Evolutionary conservation across 108 stramenopile genomes (phyloP).

Genomic region (Discostella stelligeroides): DNA sequence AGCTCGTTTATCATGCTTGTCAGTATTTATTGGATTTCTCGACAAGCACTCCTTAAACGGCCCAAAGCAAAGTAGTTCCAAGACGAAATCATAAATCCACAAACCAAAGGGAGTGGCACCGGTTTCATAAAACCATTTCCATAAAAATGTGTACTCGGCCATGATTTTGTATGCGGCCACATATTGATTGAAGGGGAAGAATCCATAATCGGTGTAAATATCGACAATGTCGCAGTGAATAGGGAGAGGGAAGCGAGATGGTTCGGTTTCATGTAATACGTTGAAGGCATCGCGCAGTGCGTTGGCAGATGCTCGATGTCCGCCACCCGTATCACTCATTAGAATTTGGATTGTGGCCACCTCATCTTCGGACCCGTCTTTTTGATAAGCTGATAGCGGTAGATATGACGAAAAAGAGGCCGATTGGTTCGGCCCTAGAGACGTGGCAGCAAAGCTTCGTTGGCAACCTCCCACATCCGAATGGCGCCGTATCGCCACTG

Average conservation of each 20-base stretch:
- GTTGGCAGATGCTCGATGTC: conserved; percentile 87
- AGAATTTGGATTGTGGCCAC: conserved; percentile 81
- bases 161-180: conserved; percentile 78
- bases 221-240: conserved; percentile 87
- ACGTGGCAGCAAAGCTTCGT: too few species aligned
- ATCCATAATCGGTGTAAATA: conserved; percentile 84
- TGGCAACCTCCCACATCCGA: neutral
- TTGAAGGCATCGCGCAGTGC: conserved; percentile 79
- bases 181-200: conserved; percentile 78
- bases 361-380: conserved; percentile 16
- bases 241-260: conserved; percentile 40
- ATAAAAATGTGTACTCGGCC: conserved; percentile 73
- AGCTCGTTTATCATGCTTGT: conserved; percentile 50
- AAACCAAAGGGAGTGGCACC: conserved; percentile 77
- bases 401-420: too few species aligned
- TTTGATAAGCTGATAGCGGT: too few species aligned
- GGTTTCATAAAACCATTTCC: conserved; percentile 77
- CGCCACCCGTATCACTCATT: conserved; percentile 89
- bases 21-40: conserved; percentile 47
- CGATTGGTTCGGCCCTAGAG: too few species aligned
- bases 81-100: conserved; percentile 63
- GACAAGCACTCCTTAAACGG: conserved; percentile 60
- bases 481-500: neutral
- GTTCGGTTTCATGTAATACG: conserved; percentile 59
- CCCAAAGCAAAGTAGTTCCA: conserved; percentile 57